Evolutionary conservation across 2,329 filamentous ascomycete species (phyloP), one percentile per base, ranked within the genome.

Genomic region (Acrodontium crateriforme): DNA sequence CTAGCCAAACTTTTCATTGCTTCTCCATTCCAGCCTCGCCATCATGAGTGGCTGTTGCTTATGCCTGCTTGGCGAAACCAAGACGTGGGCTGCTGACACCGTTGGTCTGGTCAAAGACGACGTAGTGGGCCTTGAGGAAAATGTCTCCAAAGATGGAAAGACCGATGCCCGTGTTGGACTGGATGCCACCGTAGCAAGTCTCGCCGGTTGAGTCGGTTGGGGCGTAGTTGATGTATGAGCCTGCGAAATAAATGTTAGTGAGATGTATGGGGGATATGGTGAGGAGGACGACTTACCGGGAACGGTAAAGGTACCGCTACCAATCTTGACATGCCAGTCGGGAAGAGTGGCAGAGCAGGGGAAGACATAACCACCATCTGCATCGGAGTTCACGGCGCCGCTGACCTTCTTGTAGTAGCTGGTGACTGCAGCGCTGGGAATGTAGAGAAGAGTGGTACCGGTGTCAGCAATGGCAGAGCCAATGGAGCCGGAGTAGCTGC

Each of bases 151-250:
- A 67, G 45, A 87, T 79, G 32, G 65, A 69, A 34, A 72, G 62
- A 3, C 60, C 61, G 21, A 74, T 48, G n/a, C 60, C 64, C 1
- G 50, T 40, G 38, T 64, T 59, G 39, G 53, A 63, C 59, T 85
- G 80, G 37, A 87, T 65, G 27, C 78, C 79, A 28, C 79, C 79
- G 50, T 68, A 82, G 61, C 80, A 87, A 29, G 42, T 52, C 17
- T 40, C 40, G 29, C 40, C 44, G 12, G 50, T 52, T 5, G 41
- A 32, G 3, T 40, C 36, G 24, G 56, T 34, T 10, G 59, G 51
- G 1, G 58, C 48, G 39, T 60, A 67, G 49, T 68, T 69, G 50
- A 71, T 58, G 45, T 62, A 57, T 5, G 29, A 20, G 11, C 39
- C 30, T 7, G 37, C 29, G 27, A 51, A 45, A 12, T 64, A n/a